phyloP scores from a whole-genome alignment of 2,329 filamentous ascomycete genomes.

The Bertia moriformis region DNA sequence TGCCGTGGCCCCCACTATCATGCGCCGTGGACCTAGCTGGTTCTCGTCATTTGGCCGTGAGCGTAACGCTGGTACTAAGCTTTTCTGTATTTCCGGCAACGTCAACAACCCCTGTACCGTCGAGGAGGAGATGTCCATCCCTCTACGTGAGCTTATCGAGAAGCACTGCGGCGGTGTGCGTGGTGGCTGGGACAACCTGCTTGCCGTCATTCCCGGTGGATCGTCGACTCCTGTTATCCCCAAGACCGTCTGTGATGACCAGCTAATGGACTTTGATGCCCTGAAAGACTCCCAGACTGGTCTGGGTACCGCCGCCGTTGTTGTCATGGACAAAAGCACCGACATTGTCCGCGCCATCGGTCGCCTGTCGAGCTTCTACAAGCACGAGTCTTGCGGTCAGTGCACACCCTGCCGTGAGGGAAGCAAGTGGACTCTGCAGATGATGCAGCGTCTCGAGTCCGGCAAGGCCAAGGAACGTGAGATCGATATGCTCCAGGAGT shows the following conservation, averaged over 20 bases:
- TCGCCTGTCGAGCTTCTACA: conserved; percentile 89
- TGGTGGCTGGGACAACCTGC: conserved; percentile 94
- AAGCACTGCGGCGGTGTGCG: conserved; percentile 94
- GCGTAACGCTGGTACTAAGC: conserved; percentile 91
- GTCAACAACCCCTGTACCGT: conserved; percentile 98
- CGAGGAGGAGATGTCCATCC: conserved; percentile 98
- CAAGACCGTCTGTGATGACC: conserved; percentile 77
- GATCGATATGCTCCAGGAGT: conserved; percentile 98
- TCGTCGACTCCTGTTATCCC: conserved; percentile 93
- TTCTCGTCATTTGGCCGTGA: conserved; percentile 89
- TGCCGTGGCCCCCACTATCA: conserved; percentile 88
- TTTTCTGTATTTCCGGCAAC: conserved; percentile 95
- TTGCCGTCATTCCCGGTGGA: conserved; percentile 87
- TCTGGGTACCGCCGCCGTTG: conserved; percentile 91
- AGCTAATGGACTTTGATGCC: conserved; percentile 97
- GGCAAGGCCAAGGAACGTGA: conserved; percentile 78
- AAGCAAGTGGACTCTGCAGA: conserved; percentile 97
- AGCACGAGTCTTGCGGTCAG: conserved; percentile 95
- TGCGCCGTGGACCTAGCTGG: conserved; percentile 81
- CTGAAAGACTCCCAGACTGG: conserved; percentile 96
- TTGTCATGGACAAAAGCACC: conserved; percentile 97
- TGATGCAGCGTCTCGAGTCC: conserved; percentile 92
- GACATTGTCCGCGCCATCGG: conserved; percentile 91
- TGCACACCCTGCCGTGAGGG: conserved; percentile 99
- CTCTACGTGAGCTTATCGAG: conserved; percentile 88